Percentiles rank a stretch among this genome's conserved stretches.
phyloP scores from a whole-genome alignment of 768 basidiomycete species.

The Xerocomus spinulosus region DNA sequence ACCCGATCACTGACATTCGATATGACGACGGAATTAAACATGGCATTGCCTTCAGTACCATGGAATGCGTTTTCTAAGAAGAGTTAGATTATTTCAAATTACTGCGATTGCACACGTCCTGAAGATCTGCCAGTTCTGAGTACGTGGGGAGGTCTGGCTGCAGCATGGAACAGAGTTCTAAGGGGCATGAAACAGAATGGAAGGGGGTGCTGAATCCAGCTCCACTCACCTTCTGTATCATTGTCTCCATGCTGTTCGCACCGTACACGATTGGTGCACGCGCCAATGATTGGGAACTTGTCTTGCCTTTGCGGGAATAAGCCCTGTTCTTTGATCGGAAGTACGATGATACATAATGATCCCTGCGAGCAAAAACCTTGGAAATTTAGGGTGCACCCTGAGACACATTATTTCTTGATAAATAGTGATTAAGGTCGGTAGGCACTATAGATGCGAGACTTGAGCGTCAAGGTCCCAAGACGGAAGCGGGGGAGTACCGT shows the following conservation, averaged over 20 bases:
- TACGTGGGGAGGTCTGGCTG: conserved; percentile 7
- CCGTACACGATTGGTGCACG: conserved; percentile 8
- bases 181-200: conserved; percentile 1
- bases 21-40: not conserved
- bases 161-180: conserved; percentile 12
- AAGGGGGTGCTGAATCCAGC: conserved; percentile 5
- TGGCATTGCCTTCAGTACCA: not conserved
- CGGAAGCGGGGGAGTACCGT: too few relatives aligned
- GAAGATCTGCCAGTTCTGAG: conserved; percentile 16
- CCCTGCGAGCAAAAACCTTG: conserved; percentile 19
- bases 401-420: conserved; percentile 12
- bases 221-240: conserved; percentile 21
- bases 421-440: conserved; percentile 9
- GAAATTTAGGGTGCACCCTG: conserved; percentile 32
- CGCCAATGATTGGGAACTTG: conserved; percentile 9
- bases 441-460: conserved; percentile 11
- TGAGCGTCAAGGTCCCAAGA: conserved; percentile 8
- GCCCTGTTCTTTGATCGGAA: conserved; percentile 22
- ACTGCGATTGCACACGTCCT: not conserved
- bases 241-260: conserved; percentile 21
- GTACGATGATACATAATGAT: conserved; percentile 29
- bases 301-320: too few relatives aligned
- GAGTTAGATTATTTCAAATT: conserved; percentile 33
- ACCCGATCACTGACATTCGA: not conserved
- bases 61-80: conserved; percentile 2